Conservation (phyloP, 192 early-diverging fungal species). For the Kappamyces sp. region DNA sequence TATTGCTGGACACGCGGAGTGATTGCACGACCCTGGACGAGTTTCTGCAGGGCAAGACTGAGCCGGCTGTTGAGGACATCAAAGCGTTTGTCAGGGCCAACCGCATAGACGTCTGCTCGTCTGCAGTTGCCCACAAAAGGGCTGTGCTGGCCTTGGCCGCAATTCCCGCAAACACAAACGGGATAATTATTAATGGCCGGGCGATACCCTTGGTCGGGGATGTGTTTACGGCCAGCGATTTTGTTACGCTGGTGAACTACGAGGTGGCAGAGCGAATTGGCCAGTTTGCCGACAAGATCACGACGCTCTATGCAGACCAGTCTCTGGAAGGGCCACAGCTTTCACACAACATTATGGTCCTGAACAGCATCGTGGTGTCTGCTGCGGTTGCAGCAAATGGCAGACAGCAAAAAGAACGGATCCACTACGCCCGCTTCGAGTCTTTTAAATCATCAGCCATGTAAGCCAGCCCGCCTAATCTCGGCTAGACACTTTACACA, state of each 20-base stretch:
- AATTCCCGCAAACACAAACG: slow-evolving; percentile 18
- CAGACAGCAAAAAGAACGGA: slow-evolving; percentile 9
- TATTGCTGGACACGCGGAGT: no score
- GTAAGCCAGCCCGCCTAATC: no score
- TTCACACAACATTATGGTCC: slow-evolving; percentile 1
- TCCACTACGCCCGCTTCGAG: no score
- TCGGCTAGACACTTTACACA: slow-evolving; percentile 7
- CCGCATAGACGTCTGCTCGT: no score
- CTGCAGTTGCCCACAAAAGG: not conserved
- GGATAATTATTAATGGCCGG: slow-evolving; percentile 37
- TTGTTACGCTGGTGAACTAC: slow-evolving; percentile 49
- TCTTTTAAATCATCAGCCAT: no score
- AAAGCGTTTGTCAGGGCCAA: no score
- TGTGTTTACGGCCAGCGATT: slow-evolving; percentile 49
- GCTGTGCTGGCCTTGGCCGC: slow-evolving; percentile 1
- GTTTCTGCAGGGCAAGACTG: no score
- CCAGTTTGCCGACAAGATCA: slow-evolving; percentile 24
- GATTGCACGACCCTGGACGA: no score
- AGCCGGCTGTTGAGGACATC: no score
- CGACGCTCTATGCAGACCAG: not conserved
- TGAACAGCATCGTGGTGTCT: not conserved
- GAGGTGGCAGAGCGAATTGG: slow-evolving; percentile 45
- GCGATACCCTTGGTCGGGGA: slow-evolving; percentile 9
- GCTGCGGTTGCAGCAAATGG: slow-evolving; percentile 3
- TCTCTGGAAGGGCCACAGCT: not conserved